Percentiles rank a stretch among this genome's conserved stretches.
Evolutionary conservation across 1,284 basidiomycete genomes (phyloP).

Genomic region (Marasmius fiardii): DNA sequence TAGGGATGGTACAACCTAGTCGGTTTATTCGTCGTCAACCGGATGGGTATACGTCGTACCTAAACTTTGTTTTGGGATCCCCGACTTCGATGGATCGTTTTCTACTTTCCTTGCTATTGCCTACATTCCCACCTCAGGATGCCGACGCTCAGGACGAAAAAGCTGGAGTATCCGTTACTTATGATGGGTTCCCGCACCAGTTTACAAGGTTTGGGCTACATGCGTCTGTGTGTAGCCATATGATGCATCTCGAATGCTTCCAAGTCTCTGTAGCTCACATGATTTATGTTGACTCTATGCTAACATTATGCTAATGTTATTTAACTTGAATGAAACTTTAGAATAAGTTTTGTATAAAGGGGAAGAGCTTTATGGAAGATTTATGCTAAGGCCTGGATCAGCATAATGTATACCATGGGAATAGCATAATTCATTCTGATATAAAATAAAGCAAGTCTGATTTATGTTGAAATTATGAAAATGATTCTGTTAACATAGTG

Average conservation of each 20-base stretch:
- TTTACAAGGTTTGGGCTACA: constrained; percentile 84
- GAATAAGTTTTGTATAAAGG: too few relatives aligned
- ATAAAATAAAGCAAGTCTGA: too few relatives aligned
- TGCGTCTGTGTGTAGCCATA: constrained; percentile 90
- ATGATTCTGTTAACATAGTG: too few relatives aligned
- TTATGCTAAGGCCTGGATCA: too few relatives aligned
- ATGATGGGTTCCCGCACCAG: constrained; percentile 72
- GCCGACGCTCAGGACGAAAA: constrained; percentile 48
- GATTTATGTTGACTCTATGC: too few relatives aligned
- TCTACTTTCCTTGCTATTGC: constrained; percentile 20
- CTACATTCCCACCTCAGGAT: constrained; percentile 54
- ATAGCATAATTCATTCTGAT: too few relatives aligned
- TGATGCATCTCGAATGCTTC: constrained; percentile 98
- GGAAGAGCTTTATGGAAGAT: too few relatives aligned
- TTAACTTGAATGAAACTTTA: too few relatives aligned
- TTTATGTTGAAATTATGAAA: too few relatives aligned
- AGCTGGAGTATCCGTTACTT: constrained; percentile 44
- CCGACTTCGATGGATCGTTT: constrained; percentile 67
- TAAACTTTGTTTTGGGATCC: constrained; percentile 73
- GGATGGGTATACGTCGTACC: constrained; percentile 63
- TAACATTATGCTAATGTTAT: too few relatives aligned
- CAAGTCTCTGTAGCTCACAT: too few relatives aligned
- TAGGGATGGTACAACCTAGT: constrained; percentile 92
- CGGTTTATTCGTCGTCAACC: constrained; percentile 80
- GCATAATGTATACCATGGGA: too few relatives aligned